Evolutionary conservation across 169 alveolate species (phyloP).

Genomic region (Perkinsus marinus): DNA sequence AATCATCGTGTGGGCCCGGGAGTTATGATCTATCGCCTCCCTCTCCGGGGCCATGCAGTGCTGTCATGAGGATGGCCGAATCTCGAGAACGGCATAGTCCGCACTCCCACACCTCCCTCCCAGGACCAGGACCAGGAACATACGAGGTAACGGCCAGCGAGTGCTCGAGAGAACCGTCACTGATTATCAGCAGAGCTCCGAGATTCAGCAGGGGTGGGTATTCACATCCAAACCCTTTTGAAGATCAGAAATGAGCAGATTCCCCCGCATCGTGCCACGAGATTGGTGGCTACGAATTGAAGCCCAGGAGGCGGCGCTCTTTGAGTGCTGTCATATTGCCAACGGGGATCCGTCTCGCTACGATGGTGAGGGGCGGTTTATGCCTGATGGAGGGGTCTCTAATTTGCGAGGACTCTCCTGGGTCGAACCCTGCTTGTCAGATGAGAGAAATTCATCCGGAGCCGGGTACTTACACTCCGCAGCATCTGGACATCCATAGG

Average conservation of each 20-base stretch:
- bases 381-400: too few species aligned
- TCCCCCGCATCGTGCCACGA: not conserved
- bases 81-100: not conserved
- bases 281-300: not conserved
- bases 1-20: not conserved
- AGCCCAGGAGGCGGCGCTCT: not conserved
- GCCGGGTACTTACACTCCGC: not conserved
- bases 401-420: too few species aligned
- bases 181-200: not conserved
- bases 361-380: not conserved
- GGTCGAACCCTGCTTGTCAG: not conserved
- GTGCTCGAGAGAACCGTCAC: not conserved
- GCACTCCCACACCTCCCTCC: too few species aligned
- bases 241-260: not conserved
- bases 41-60: not conserved
- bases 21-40: not conserved
- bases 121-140: not conserved
- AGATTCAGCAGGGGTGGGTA: not conserved
- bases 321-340: not conserved
- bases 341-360: not conserved
- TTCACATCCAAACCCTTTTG: too few species aligned
- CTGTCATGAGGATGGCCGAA: not conserved
- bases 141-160: not conserved
- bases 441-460: not conserved
- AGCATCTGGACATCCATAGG: not conserved